phyloP scores from a whole-genome alignment of 495 filamentous ascomycete species.

The Aspergillus baeticus region DNA sequence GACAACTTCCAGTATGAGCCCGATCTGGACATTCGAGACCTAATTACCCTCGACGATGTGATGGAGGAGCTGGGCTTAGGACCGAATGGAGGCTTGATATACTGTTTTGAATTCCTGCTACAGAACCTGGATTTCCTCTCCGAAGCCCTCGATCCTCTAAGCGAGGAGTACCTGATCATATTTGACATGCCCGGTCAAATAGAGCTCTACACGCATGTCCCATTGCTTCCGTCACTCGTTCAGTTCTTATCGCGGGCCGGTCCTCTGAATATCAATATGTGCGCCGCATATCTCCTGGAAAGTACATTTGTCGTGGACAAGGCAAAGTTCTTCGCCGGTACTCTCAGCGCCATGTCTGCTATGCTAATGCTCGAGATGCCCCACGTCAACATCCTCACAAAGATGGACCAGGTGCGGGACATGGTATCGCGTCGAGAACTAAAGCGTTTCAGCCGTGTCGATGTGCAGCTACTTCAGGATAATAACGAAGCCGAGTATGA shows the following conservation, averaged over 20 bases:
- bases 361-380: conserved; percentile 98
- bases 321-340: conserved; percentile 95
- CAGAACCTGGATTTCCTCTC: conserved; percentile 96
- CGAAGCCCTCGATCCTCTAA: conserved; percentile 78
- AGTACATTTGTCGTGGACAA: conserved; percentile 92
- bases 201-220: conserved; percentile 96
- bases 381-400: conserved; percentile 89
- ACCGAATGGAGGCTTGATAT: conserved; percentile 94
- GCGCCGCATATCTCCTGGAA: conserved; percentile 94
- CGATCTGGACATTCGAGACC: conserved; percentile 94
- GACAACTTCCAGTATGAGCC: conserved; percentile 89
- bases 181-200: conserved; percentile 99
- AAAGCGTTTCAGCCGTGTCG: conserved; percentile 83
- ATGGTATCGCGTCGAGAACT: conserved; percentile 79
- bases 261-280: conserved; percentile 83
- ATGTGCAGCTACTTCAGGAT: conserved; percentile 73
- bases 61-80: conserved; percentile 96
- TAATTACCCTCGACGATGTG: conserved; percentile 94
- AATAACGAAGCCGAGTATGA: conserved; percentile 41
- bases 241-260: conserved; percentile 76
- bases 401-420: conserved; percentile 93
- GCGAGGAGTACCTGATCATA: conserved; percentile 93
- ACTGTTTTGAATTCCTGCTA: conserved; percentile 93
- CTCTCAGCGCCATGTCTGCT: conserved; percentile 92
- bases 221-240: conserved; percentile 82